A percentile compares a stretch with the other conserved stretches of the same genome.
phyloP scores from a whole-genome alignment of 176 grass and related monocot species.

The Themeda triandra region DNA sequence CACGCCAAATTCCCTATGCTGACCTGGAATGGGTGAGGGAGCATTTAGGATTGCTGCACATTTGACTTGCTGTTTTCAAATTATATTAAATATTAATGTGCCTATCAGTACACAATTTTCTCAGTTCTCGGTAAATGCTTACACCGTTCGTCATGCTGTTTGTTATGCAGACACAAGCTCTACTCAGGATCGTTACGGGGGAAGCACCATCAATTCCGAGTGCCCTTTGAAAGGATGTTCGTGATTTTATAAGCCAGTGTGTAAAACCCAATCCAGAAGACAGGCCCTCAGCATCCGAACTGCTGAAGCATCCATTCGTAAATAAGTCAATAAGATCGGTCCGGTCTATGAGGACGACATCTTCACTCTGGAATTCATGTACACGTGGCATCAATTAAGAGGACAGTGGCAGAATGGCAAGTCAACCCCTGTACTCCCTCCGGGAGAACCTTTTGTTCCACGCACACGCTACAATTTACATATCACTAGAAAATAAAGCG shows the following conservation, averaged over 20 bases:
- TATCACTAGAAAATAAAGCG: background rate
- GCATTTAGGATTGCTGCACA: background rate
- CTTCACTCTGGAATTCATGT: too few species aligned
- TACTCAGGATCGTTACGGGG: constrained; percentile 48
- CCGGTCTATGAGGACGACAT: too few species aligned
- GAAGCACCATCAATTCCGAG: constrained; percentile 50
- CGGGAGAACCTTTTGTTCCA: too few species aligned
- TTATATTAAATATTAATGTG: background rate
- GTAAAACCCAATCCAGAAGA: too few species aligned
- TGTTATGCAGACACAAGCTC: constrained; percentile 64
- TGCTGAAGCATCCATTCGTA: constrained; percentile 62
- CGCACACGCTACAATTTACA: background rate
- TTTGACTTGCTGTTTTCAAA: background rate
- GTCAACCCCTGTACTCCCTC: too few species aligned
- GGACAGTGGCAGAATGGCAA: too few species aligned
- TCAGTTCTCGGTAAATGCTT: background rate
- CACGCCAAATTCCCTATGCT: constrained; percentile 51
- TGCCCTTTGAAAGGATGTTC: constrained; percentile 44
- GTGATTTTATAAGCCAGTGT: constrained; percentile 69
- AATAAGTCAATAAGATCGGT: background rate
- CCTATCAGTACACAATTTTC: background rate
- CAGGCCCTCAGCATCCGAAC: constrained; percentile 39
- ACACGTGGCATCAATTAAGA: too few species aligned
- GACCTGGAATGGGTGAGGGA: constrained; percentile 64
- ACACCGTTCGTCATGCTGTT: background rate